phyloP scores from a whole-genome alignment of 1,284 basidiomycete species.

The Uromyces viciae-fabae region DNA sequence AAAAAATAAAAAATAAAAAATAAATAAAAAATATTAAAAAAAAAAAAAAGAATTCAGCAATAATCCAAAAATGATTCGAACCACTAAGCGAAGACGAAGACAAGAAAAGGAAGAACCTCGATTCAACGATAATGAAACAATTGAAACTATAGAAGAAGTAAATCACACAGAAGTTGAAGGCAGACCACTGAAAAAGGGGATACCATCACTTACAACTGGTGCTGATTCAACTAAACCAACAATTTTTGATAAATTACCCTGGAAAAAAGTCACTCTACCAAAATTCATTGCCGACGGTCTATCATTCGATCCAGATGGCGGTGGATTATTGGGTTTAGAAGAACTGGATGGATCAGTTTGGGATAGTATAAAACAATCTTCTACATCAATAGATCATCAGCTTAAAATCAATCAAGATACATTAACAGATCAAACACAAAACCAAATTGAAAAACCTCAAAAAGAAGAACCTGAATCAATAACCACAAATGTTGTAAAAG shows the following conservation, averaged over 20 bases:
- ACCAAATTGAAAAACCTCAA: background rate
- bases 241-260: slow-evolving; percentile 40
- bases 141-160: background rate
- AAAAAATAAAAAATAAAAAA: no score
- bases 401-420: background rate
- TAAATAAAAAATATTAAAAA: background rate
- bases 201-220: slow-evolving; percentile 18
- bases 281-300: slow-evolving; percentile 35
- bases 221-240: slow-evolving; percentile 44
- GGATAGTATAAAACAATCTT: slow-evolving; percentile 24
- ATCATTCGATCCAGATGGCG: slow-evolving; percentile 42
- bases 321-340: slow-evolving; percentile 39
- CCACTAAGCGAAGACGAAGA: background rate
- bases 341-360: slow-evolving; percentile 44
- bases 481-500: background rate
- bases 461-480: background rate
- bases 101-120: slow-evolving; percentile 5
- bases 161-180: background rate
- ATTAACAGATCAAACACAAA: background rate
- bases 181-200: no score
- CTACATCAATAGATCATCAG: background rate
- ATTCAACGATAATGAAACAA: slow-evolving; percentile 27
- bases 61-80: slow-evolving; percentile 11
- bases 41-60: background rate
- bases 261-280: slow-evolving; percentile 35